Evolutionary conservation across 495 filamentous ascomycete genomes (phyloP), one percentile per base, ranked within the genome.

Genomic region (Penicillium argentinense): DNA sequence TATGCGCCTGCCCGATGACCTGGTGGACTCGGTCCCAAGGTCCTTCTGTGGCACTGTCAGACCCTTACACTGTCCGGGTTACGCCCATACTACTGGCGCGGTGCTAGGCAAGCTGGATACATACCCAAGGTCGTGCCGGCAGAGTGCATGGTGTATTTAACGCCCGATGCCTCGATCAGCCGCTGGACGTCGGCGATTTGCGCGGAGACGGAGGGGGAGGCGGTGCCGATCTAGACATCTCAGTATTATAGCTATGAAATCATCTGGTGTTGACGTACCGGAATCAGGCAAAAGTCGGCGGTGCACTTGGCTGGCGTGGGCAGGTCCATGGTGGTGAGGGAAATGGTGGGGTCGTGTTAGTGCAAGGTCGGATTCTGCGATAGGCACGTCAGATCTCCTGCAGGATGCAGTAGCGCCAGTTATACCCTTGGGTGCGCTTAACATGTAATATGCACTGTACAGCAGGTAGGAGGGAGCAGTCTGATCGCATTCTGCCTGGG

Each of bases 141-240:
- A 3, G 87, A 90, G 62, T 96, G 92, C 90, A 97, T 92, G 39
- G 78, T 80, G 60, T 90, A 92, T 34, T 77, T 83, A 53, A 97
- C 57, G 6, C 88, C 89, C 47, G 84, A 90, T 40, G 76, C 79
- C 58, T 85, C 80, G 54, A 98, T 77, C 13, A 98, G 74, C n/a
- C 83, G 77, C 63, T 97, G 92, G 32, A 98, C 90, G 29, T 86
- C 82, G 29, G 93, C 91, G 24, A 98, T 80, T 65, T 97, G 87
- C 38, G 83, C 75, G 1, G 89, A 89, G 16, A 98, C 91, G 7
- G 89, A 96, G 25, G 87, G 79, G 4, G 77, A 84, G 18, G 77
- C 76, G 1, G 91, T 96, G 51, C 93, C 93, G 49, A 96, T 79
- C 87, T 89, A n/a, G n/a, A n/a, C n/a, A n/a, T n/a, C n/a, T n/a